A percentile compares a stretch with the other conserved stretches of the same genome.
These are phyloP conservation scores for Lentinula lateritia DNA, from an alignment of 768 basidiomycete genomes.

Conservation along the genomic window DNA sequence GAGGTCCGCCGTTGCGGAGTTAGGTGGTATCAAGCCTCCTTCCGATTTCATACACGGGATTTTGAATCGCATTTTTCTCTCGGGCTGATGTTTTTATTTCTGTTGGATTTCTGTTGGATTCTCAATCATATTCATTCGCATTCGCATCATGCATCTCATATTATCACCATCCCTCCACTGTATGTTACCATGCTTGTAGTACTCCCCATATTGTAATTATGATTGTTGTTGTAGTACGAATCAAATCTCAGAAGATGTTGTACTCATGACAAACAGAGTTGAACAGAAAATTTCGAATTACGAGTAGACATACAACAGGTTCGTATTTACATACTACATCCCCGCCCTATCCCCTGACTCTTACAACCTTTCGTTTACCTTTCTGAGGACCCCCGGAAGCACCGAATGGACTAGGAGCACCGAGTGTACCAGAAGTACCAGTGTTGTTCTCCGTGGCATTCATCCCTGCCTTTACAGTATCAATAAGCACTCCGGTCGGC, in stretches of 20 bases:
- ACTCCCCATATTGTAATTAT: background rate
- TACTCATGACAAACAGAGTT: background rate
- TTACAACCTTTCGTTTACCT: constrained; percentile 76
- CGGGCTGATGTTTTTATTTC: background rate
- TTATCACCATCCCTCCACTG: background rate
- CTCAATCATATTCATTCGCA: background rate
- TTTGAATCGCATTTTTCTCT: background rate
- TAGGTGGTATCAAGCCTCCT: background rate
- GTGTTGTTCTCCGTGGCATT: constrained; percentile 53
- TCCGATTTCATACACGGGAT: background rate
- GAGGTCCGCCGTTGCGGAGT: constrained; percentile 45
- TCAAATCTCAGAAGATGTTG: background rate
- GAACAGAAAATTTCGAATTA: background rate
- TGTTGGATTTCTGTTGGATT: background rate
- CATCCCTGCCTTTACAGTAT: constrained; percentile 84
- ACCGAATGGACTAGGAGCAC: constrained; percentile 23
- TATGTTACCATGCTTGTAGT: background rate
- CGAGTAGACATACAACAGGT: background rate
- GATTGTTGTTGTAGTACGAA: background rate
- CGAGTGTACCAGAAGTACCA: constrained; percentile 23
- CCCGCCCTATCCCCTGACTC: constrained; percentile 50
- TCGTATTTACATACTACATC: background rate
- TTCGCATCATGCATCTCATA: background rate
- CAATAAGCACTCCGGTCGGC: constrained; percentile 71
- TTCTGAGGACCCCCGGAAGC: constrained; percentile 42